These are phyloP conservation scores for Vinca minor DNA, from an alignment of 257 asterid genomes.

Conservation along the genomic window DNA sequence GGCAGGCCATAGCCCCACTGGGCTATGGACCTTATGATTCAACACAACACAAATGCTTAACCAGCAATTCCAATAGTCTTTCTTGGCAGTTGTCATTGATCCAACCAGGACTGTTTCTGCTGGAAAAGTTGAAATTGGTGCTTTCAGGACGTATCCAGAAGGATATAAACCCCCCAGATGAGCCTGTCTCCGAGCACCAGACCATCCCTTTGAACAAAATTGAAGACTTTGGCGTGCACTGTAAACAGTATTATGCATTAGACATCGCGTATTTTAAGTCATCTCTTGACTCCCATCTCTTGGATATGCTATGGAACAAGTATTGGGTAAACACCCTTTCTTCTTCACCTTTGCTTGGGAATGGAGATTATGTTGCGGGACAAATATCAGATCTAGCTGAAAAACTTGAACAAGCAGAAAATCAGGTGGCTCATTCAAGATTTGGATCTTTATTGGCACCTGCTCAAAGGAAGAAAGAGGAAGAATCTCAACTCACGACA, in stretches of 20 bases:
- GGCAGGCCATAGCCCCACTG: too few species aligned
- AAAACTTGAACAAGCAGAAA: conserved; percentile 96
- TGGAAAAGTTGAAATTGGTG: conserved; percentile 97
- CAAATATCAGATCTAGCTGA: conserved; percentile 96
- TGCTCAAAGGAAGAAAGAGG: conserved; percentile 89
- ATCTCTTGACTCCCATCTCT: conserved; percentile 77
- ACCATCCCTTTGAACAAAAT: conserved; percentile 95
- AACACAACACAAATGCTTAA: conserved; percentile 97
- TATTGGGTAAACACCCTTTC: conserved; percentile 99
- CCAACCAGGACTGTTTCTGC: conserved; percentile 98
- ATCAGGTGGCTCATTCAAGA: conserved; percentile 79
- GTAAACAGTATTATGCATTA: conserved; percentile 94
- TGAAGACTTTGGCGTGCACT: conserved; percentile 97
- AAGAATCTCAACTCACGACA: conserved; percentile 87
- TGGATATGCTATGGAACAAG: conserved; percentile 94
- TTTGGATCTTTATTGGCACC: conserved; percentile 63
- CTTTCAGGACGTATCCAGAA: conserved; percentile 90
- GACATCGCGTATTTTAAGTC: conserved; percentile 97
- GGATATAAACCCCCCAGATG: conserved; percentile 97
- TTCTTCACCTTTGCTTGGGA: conserved; percentile 95
- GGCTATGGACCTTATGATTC: too few species aligned
- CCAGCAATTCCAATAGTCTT: conserved; percentile 93
- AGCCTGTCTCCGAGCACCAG: conserved; percentile 89
- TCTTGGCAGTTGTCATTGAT: conserved; percentile 95
- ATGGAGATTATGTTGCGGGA: conserved; percentile 97